Evolutionary conservation across 352 stramenopile genomes (phyloP).

Genomic region (Lagenidium giganteum): DNA sequence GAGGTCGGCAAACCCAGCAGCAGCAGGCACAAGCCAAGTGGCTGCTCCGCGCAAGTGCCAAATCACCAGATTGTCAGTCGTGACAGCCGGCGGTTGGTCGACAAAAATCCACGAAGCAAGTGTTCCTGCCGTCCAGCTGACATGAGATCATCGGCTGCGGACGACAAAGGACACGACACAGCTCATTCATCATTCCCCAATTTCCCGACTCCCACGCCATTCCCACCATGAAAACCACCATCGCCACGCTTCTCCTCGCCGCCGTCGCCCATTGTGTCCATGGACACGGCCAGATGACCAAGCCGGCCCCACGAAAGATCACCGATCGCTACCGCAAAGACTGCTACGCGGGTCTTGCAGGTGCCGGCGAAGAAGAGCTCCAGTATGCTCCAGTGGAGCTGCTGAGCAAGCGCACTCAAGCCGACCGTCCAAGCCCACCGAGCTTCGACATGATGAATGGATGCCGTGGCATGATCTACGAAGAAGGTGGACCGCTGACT

Average conservation of each 20-base stretch:
- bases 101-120: too few relatives aligned
- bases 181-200: too few relatives aligned
- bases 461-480: conserved; percentile 51
- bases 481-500: conserved; percentile 34
- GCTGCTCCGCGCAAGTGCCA: too few relatives aligned
- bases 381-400: conserved; percentile 48
- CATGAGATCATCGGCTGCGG: too few relatives aligned
- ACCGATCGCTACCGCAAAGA: conserved; percentile 30
- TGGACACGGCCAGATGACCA: conserved; percentile 18
- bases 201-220: conserved; percentile 1
- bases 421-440: conserved; percentile 26
- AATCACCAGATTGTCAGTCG: too few relatives aligned
- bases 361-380: conserved; percentile 45
- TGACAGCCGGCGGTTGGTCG: too few relatives aligned
- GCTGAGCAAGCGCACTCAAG: conserved; percentile 40
- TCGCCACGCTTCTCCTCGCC: neutral
- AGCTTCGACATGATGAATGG: conserved; percentile 62
- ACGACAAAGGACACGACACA: too few relatives aligned
- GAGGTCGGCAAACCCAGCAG: too few relatives aligned
- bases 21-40: too few relatives aligned
- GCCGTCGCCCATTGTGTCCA: conserved; percentile 9
- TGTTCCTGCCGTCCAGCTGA: too few relatives aligned
- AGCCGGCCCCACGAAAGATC: conserved; percentile 13
- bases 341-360: conserved; percentile 31
- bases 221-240: conserved; percentile 2